Conservation (phyloP, 208 protist genomes). For the Trypanosoma cruzi region DNA sequence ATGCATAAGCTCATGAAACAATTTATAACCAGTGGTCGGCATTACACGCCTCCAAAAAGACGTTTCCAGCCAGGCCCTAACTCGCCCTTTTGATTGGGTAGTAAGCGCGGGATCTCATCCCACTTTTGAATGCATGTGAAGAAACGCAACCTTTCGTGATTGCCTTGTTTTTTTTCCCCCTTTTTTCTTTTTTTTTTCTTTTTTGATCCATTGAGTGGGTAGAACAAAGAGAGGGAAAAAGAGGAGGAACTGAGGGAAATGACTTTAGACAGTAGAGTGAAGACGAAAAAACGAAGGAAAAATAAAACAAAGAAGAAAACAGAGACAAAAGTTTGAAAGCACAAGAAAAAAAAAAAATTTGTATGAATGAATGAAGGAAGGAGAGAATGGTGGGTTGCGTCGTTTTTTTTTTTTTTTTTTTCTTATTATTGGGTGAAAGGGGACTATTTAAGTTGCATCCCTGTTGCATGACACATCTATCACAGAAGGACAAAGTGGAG, state of each 20-base stretch:
- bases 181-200: no score
- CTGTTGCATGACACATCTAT: neutral
- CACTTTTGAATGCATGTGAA: no score
- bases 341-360: neutral
- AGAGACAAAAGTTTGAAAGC: neutral
- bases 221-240: no score
- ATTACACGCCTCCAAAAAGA: constrained; percentile 37
- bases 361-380: neutral
- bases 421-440: neutral
- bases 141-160: no score
- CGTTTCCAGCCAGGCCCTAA: constrained; percentile 19
- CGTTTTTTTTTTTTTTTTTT: neutral
- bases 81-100: constrained; percentile 23
- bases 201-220: no score
- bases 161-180: no score
- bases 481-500: neutral
- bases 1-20: constrained; percentile 61
- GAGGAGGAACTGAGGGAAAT: neutral
- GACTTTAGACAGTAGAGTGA: neutral
- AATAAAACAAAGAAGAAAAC: neutral
- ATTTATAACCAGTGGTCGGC: constrained; percentile 47
- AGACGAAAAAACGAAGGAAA: neutral
- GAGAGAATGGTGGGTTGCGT: neutral
- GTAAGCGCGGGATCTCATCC: neutral
- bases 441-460: neutral